Evolutionary conservation across 2,329 filamentous ascomycete species (phyloP).

Genomic region (Trichoderma lentiforme): DNA sequence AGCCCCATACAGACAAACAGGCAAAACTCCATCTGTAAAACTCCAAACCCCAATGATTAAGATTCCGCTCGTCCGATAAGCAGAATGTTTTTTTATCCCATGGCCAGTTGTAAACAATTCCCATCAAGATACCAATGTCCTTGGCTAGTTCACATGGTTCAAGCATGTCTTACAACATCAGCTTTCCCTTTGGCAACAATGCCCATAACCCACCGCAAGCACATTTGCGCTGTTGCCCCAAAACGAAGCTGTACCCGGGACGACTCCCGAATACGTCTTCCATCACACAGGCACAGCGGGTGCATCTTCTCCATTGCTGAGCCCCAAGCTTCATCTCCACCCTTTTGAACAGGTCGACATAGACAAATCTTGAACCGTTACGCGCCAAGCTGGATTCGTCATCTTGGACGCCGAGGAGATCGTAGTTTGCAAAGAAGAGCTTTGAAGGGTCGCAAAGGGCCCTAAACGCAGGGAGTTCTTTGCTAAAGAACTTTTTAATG

Average conservation of each 20-base stretch:
- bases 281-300: constrained; percentile 63
- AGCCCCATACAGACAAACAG: background rate
- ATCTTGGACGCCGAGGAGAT: constrained; percentile 63
- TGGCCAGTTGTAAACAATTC: background rate
- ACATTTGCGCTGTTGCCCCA: constrained; percentile 54
- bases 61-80: background rate
- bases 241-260: constrained; percentile 51
- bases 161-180: constrained; percentile 19
- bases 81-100: background rate
- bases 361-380: constrained; percentile 36
- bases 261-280: constrained; percentile 52
- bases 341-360: constrained; percentile 58
- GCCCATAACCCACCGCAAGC: constrained; percentile 54
- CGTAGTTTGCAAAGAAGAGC: constrained; percentile 71
- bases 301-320: constrained; percentile 39
- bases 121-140: background rate
- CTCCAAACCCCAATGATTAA: background rate
- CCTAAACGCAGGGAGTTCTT: constrained; percentile 56
- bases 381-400: constrained; percentile 47
- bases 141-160: background rate
- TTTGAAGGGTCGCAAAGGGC: constrained; percentile 60
- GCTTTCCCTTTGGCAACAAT: constrained; percentile 37
- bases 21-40: background rate
- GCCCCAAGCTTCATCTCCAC: constrained; percentile 44
- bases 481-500: constrained; percentile 62